Conservation (phyloP, 2,329 filamentous ascomycete species). For the Cladosporium velox region DNA sequence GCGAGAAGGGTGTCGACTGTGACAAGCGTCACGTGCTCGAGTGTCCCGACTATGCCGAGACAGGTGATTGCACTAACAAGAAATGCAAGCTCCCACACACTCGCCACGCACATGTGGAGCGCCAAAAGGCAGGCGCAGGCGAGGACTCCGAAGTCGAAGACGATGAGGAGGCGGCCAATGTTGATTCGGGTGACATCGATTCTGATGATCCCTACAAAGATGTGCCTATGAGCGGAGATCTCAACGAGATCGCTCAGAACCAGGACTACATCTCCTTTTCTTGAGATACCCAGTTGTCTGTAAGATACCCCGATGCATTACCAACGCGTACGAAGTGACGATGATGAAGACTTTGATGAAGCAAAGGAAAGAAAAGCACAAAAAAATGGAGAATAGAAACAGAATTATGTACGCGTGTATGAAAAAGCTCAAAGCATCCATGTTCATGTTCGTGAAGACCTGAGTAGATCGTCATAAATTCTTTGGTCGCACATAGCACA, state of each 20-base stretch:
- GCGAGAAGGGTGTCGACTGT: slow-evolving; percentile 77
- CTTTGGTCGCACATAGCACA: background rate
- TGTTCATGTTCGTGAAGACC: background rate
- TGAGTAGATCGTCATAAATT: background rate
- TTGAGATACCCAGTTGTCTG: slow-evolving; percentile 17
- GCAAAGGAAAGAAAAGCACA: background rate
- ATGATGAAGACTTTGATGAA: background rate
- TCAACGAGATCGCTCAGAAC: slow-evolving; percentile 53
- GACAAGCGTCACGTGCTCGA: slow-evolving; percentile 78
- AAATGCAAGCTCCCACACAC: slow-evolving; percentile 85
- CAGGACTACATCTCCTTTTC: slow-evolving; percentile 55
- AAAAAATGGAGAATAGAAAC: background rate
- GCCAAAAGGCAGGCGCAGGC: slow-evolving; percentile 63
- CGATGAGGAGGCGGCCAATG: slow-evolving; percentile 44
- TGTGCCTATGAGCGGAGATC: slow-evolving; percentile 37
- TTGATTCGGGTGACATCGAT: slow-evolving; percentile 1
- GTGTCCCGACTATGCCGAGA: slow-evolving; percentile 94
- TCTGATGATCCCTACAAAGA: slow-evolving; percentile 42
- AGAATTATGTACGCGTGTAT: background rate
- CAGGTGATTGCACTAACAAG: slow-evolving; percentile 71
- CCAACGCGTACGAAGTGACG: background rate
- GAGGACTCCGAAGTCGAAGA: slow-evolving; percentile 30
- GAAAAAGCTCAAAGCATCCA: background rate
- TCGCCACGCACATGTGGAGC: slow-evolving; percentile 86
- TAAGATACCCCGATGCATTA: background rate